Conservation (phyloP, 23 red algal genomes). For the Gracilariopsis chorda region DNA sequence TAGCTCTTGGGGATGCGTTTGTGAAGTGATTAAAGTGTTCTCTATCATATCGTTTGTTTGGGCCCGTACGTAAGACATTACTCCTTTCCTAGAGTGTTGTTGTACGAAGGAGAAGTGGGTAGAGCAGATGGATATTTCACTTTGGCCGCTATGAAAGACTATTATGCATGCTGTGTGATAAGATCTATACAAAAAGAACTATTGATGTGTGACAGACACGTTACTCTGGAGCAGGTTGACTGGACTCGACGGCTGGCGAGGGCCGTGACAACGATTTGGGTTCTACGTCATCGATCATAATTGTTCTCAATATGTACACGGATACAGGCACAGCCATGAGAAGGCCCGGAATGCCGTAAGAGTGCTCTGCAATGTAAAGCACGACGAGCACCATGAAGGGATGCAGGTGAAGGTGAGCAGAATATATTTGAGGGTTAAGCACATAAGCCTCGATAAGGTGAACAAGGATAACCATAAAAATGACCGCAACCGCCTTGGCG, state of each 20-base stretch:
- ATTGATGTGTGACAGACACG: no score
- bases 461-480: conserved; percentile 93
- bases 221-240: not conserved
- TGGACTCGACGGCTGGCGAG: not conserved
- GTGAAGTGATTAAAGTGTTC: no score
- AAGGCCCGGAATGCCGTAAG: conserved; percentile 84
- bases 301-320: conserved; percentile 82
- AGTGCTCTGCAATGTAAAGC: conserved; percentile 92
- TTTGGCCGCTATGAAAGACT: no score
- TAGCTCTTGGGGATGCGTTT: no score
- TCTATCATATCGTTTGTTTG: no score
- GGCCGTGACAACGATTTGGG: not conserved
- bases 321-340: conserved; percentile 87
- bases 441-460: conserved; percentile 93
- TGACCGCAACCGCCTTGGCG: conserved; percentile 62
- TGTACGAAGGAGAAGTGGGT: no score
- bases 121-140: no score
- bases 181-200: no score
- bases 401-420: conserved; percentile 89
- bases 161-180: no score
- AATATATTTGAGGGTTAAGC: conserved; percentile 95
- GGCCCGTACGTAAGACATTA: no score
- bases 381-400: conserved; percentile 92
- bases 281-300: conserved; percentile 23
- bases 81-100: no score